Base-by-base conservation (phyloP, 495 filamentous ascomycete species). In the Trichoderma asperelloides region DNA sequence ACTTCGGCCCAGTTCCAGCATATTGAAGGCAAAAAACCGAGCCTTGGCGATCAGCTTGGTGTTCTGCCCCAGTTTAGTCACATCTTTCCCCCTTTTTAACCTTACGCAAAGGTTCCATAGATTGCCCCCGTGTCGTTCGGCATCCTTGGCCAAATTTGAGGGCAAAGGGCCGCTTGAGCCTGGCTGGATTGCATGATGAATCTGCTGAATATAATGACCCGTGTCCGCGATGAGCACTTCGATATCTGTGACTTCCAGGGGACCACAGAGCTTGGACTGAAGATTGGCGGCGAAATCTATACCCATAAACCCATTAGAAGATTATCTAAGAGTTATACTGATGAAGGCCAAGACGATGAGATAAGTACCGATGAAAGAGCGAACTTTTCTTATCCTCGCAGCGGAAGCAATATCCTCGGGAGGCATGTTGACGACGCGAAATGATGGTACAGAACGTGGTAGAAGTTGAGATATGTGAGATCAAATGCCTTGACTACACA, bases 61-160 rank as follows among this genome's bases (percentile, higher is more conserved):
- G 68, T 40, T 71, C 21, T 47, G 8, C 12, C 9, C 11, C 2
- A 25, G 60, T 21, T 41, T 37, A 41, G 16, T 16, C 63, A 63
- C 39, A 28, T 43, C 67, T 37, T 65, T 64, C 18, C 74, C 72
- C 49, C 80, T 77, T 63, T 71, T 74, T 30, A 87, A 70, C 11
- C 83, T 80, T 4, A 85, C 87, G 65, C 86, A 84, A 21, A 86
- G 70, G 70, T 94, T 93, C 89, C 89, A 93, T 27, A 92, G 73
- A 39, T 76, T 77, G 8, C 80, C 84, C 2, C 84, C 88, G 13
- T 75, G 68, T 27, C 64, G 70, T 63, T 89, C 86, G n/a, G 88
- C 76, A 43, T 85, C 83, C 30, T 62, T 64, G 33, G 62, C 78
- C 77, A 18, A 64, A 76, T 80, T 67, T 25, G 41, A 51, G 39